Evolutionary conservation across 345 rosid genomes (phyloP), one percentile per base, ranked within the genome.

Genomic region (Bruguiera gymnorhiza): DNA sequence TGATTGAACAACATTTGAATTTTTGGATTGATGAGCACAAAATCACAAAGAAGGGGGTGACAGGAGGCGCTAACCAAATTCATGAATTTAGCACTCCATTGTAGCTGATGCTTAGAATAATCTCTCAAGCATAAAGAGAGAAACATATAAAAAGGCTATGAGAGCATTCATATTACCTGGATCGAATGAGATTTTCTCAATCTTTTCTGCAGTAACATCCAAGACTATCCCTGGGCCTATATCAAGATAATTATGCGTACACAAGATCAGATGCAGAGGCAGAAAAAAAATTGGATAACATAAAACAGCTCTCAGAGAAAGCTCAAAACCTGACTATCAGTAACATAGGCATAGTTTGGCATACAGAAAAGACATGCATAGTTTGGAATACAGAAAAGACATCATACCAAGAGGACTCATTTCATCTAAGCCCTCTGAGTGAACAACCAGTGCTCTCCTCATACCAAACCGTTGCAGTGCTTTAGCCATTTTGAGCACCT

Each of bases 391-490:
- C 37, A 34, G 9, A 34, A n/a, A 31, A 37, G 29, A 73, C 37
- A 70, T 63, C 82, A 74, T 79, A 89, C 99, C 96, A 0, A 90
- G 86, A 30, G 99, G 96, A 79, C 97, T 96, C 80, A 96, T 96
- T 84, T 96, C 99, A 73, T 92, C 99, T 62, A 96, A 78, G 67
- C 99, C 99, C 75, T 83, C 91, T 19, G 97, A 96, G 79, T 92
- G 99, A 69, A 90, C 98, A 73, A 96, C 97, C 36, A 96, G 76
- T 6, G 97, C 95, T 86, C 97, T 84, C 82, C 85, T 87, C 97
- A 86, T 79, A 70, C 99, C 99, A 86, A 92, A 89, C 39, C 84
- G 67, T 80, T 92, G 97, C 76, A 96, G 77, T 29, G 96, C 97
- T 66, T 84, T 83, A 57, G 99, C 98, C 94, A 96, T 92, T 83